phyloP scores from a whole-genome alignment of 1,139 yeast species.

The Magnusiomyces suaveolens region DNA sequence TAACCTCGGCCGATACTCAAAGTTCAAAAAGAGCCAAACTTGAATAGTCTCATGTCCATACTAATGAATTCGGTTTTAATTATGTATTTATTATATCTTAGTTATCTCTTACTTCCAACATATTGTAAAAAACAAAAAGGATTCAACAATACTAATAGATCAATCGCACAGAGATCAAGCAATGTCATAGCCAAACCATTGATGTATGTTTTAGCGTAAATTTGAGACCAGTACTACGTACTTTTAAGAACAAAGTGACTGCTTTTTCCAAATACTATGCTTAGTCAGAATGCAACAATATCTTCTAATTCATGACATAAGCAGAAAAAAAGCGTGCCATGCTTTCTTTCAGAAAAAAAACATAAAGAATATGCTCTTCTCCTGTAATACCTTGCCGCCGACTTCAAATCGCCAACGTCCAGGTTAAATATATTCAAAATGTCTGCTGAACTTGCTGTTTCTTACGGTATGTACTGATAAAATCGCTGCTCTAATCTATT shows the following conservation, averaged over 20 bases:
- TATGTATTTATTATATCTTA: neutral
- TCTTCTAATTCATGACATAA: neutral
- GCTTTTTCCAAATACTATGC: too few relatives aligned
- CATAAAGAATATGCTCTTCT: too few relatives aligned
- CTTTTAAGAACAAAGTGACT: neutral
- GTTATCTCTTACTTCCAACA: too few relatives aligned
- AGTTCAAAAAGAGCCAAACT: neutral
- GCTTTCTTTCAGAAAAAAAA: neutral
- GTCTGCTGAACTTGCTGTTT: constrained; percentile 6
- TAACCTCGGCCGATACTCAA: neutral
- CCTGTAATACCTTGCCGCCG: neutral
- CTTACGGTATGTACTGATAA: constrained; percentile 5
- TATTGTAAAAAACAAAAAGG: too few relatives aligned
- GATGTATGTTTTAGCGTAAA: neutral
- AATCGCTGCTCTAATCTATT: neutral
- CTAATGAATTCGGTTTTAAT: neutral
- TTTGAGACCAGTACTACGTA: neutral
- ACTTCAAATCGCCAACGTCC: constrained; percentile 1
- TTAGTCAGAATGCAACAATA: too few relatives aligned
- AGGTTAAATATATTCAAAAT: neutral
- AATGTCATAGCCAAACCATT: neutral
- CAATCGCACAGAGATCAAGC: neutral
- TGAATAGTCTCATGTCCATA: neutral
- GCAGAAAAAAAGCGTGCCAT: neutral
- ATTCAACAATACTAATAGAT: too few relatives aligned